Percentiles rank a stretch among this genome's conserved stretches.
These are phyloP conservation scores for Aspergillus sp. DNA, from an alignment of 2,329 filamentous ascomycete genomes.

Conservation along the genomic window DNA sequence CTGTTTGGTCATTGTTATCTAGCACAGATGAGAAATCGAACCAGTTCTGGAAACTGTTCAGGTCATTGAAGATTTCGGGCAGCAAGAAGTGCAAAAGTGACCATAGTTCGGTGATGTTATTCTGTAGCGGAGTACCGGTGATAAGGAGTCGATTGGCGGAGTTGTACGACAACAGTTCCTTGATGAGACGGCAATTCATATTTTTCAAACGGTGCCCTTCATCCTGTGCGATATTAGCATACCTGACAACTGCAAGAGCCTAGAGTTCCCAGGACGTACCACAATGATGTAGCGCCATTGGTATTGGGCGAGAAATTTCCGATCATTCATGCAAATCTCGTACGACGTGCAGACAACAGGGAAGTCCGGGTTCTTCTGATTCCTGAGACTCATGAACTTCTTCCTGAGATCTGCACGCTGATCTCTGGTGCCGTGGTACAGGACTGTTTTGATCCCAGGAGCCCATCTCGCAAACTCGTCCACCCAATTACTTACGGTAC, in stretches of 20 bases:
- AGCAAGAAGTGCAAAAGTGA: slow-evolving; percentile 90
- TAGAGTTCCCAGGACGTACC: slow-evolving; percentile 41
- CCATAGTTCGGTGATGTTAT: slow-evolving; percentile 94
- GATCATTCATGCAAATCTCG: slow-evolving; percentile 91
- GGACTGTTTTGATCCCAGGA: slow-evolving; percentile 79
- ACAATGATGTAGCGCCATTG: slow-evolving; percentile 99
- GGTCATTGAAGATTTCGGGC: slow-evolving; percentile 88
- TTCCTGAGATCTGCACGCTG: slow-evolving; percentile 75
- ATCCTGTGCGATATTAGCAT: slow-evolving; percentile 55
- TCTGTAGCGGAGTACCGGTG: slow-evolving; percentile 91
- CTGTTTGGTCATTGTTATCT: slow-evolving; percentile 74
- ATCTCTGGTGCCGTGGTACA: slow-evolving; percentile 84
- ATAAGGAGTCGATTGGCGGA: slow-evolving; percentile 91
- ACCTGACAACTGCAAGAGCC: background rate
- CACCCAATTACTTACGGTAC: slow-evolving; percentile 93
- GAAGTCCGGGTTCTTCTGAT: slow-evolving; percentile 71
- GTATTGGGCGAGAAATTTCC: slow-evolving; percentile 75
- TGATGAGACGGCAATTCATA: slow-evolving; percentile 86
- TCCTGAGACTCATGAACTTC: slow-evolving; percentile 64
- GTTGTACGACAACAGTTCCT: slow-evolving; percentile 81
- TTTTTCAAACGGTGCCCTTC: slow-evolving; percentile 98
- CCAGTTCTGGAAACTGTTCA: slow-evolving; percentile 91
- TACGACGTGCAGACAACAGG: slow-evolving; percentile 94
- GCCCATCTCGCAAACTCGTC: slow-evolving; percentile 92
- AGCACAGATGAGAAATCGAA: slow-evolving; percentile 94